Conservation (phyloP, 352 stramenopile genomes). For the Pythium aphanidermatum region DNA sequence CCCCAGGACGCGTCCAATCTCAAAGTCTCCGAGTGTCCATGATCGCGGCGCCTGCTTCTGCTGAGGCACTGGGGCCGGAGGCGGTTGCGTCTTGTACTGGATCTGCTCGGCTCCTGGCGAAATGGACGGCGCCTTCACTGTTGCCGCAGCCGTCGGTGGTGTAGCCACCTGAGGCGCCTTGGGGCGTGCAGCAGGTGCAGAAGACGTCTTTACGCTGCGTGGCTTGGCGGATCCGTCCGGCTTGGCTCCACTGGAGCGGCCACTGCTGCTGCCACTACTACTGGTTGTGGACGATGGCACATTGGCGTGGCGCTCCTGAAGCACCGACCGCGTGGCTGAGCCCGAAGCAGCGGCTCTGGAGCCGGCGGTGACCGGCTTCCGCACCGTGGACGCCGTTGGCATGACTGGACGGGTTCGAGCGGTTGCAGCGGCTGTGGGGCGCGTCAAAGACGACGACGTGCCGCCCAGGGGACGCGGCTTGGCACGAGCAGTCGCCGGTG, state of each 20-base stretch:
- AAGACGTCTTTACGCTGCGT: neutral
- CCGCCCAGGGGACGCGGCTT: neutral
- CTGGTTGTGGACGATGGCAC: neutral
- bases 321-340: neutral
- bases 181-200: neutral
- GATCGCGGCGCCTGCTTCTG: slow-evolving; percentile 25
- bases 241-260: too few species aligned
- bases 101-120: slow-evolving; percentile 3
- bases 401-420: too few species aligned
- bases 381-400: too few species aligned
- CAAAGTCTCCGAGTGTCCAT: slow-evolving; percentile 85
- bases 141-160: neutral
- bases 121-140: slow-evolving; percentile 1
- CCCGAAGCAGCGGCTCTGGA: too few species aligned
- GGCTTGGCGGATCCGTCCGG: slow-evolving; percentile 10
- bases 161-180: too few species aligned
- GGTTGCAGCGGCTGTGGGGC: neutral
- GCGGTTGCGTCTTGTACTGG: slow-evolving; percentile 17
- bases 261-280: neutral
- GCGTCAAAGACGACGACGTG: neutral
- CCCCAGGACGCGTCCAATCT: slow-evolving; percentile 77
- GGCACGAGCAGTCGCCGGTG: slow-evolving; percentile 1
- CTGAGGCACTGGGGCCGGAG: neutral
- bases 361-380: too few species aligned
- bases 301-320: slow-evolving; percentile 14